Percentiles rank a stretch among this genome's conserved stretches.
Evolutionary conservation across 768 basidiomycete genomes (phyloP).

Genomic region (Favolaschia claudopus): DNA sequence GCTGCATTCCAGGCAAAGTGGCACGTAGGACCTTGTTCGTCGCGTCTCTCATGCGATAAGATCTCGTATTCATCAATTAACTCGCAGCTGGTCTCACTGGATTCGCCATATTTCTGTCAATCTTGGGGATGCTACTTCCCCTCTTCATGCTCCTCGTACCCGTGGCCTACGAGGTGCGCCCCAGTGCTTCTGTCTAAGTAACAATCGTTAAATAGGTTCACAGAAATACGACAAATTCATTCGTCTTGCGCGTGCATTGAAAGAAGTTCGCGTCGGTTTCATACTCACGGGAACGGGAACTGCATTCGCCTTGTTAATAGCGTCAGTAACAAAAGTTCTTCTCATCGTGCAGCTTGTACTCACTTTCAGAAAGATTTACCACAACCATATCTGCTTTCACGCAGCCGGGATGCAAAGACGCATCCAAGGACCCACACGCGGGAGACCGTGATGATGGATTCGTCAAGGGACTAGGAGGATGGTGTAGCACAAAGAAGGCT

Average conservation of each 20-base stretch:
- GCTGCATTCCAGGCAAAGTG: slow-evolving; percentile 89
- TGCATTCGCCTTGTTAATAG: slow-evolving; percentile 72
- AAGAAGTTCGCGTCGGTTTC: slow-evolving; percentile 83
- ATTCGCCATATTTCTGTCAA: slow-evolving; percentile 83
- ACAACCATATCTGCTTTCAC: slow-evolving; percentile 89
- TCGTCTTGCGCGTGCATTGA: slow-evolving; percentile 79
- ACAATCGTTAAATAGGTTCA: neutral
- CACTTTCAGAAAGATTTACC: slow-evolving; percentile 59
- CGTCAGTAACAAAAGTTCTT: slow-evolving; percentile 60
- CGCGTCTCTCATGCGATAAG: neutral
- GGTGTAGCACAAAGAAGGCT: slow-evolving; percentile 95
- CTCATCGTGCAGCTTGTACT: neutral
- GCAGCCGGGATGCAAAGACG: slow-evolving; percentile 86
- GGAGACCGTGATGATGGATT: slow-evolving; percentile 68
- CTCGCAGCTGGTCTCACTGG: slow-evolving; percentile 81
- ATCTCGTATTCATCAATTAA: slow-evolving; percentile 25
- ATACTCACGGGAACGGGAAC: slow-evolving; percentile 81
- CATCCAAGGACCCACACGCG: slow-evolving; percentile 82
- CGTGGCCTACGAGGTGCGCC: slow-evolving; percentile 66
- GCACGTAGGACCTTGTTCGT: slow-evolving; percentile 86
- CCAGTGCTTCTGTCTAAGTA: neutral
- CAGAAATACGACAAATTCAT: slow-evolving; percentile 81
- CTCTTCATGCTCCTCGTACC: slow-evolving; percentile 79
- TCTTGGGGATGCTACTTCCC: slow-evolving; percentile 76
- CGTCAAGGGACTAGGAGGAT: slow-evolving; percentile 71